phyloP scores from a whole-genome alignment of 192 early-diverging fungal genomes.

The Coemansia furcata region DNA sequence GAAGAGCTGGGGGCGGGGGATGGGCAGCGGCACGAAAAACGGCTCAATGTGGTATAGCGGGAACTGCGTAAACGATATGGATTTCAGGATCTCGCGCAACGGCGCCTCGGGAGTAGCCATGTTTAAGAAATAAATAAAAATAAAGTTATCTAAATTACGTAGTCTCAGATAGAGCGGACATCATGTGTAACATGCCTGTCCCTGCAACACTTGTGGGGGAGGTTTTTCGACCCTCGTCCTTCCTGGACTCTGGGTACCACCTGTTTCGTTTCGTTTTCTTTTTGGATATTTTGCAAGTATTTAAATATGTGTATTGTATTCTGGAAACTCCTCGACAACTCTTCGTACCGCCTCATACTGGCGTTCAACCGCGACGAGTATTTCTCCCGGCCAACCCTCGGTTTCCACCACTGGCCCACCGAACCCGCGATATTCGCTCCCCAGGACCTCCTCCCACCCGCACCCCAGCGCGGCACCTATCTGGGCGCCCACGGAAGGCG shows the following conservation, averaged over 20 bases:
- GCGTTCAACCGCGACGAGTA: conserved; percentile 49
- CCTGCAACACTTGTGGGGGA: too few relatives aligned
- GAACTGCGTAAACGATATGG: conserved; percentile 43
- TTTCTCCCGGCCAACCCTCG: conserved; percentile 32
- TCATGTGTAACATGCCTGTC: too few relatives aligned
- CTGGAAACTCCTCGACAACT: conserved; percentile 11
- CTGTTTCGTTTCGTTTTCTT: neutral
- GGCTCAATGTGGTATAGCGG: conserved; percentile 27
- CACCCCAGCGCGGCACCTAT: conserved; percentile 32
- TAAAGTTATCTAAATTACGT: too few relatives aligned
- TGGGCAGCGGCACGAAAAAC: conserved; percentile 22
- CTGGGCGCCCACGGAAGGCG: conserved; percentile 23
- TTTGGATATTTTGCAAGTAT: neutral
- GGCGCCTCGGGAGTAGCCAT: conserved; percentile 52
- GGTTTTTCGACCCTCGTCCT: too few relatives aligned
- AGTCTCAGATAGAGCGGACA: neutral
- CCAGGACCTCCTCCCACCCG: conserved; percentile 25
- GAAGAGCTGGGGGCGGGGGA: conserved; percentile 21
- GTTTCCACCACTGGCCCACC: conserved; percentile 30
- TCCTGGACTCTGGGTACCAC: too few relatives aligned
- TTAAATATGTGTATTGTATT: conserved; percentile 35
- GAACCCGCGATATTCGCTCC: conserved; percentile 34
- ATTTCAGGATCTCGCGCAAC: conserved; percentile 44
- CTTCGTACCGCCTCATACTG: conserved; percentile 17
- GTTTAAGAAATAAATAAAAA: neutral